Percentiles rank a stretch among this genome's conserved stretches.
phyloP scores from a whole-genome alignment of 2,329 filamentous ascomycete species.

The Volutella citrinella region DNA sequence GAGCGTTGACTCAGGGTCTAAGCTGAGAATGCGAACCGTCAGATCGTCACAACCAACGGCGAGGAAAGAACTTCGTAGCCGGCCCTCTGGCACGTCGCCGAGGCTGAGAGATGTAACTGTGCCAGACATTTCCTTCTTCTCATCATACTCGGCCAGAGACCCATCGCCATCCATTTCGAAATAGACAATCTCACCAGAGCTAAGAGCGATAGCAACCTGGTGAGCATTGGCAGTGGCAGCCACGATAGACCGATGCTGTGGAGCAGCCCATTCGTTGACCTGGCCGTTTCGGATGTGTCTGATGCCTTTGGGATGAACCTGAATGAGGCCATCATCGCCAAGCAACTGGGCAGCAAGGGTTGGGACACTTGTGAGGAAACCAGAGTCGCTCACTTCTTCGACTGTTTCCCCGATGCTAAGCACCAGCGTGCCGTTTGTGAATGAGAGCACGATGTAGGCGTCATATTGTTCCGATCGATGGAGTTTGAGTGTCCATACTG shows the following conservation, averaged over 20 bases:
- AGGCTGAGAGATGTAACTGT: slow-evolving; percentile 94
- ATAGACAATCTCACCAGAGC: slow-evolving; percentile 94
- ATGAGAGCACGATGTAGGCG: slow-evolving; percentile 92
- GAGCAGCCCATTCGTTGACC: slow-evolving; percentile 90
- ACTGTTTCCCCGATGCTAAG: slow-evolving; percentile 96
- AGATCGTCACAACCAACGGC: slow-evolving; percentile 97
- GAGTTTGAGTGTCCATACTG: slow-evolving; percentile 94
- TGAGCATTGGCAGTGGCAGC: slow-evolving; percentile 90
- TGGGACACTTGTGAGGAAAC: slow-evolving; percentile 83
- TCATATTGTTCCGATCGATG: slow-evolving; percentile 80
- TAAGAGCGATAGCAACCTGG: slow-evolving; percentile 90
- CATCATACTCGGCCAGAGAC: slow-evolving; percentile 87
- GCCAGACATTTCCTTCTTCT: slow-evolving; percentile 91
- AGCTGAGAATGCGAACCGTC: slow-evolving; percentile 86
- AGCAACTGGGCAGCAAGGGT: slow-evolving; percentile 93
- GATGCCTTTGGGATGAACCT: slow-evolving; percentile 96
- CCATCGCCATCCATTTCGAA: slow-evolving; percentile 96
- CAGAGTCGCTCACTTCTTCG: slow-evolving; percentile 90
- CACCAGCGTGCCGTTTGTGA: slow-evolving; percentile 85
- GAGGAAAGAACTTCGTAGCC: slow-evolving; percentile 84
- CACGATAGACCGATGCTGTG: slow-evolving; percentile 91
- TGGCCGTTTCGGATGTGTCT: slow-evolving; percentile 77
- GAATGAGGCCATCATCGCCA: slow-evolving; percentile 86
- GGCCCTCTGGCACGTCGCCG: slow-evolving; percentile 87
- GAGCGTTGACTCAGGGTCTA: slow-evolving; percentile 85